Base-by-base conservation (phyloP, 139 green algal genomes). In the Closterium sp. region DNA sequence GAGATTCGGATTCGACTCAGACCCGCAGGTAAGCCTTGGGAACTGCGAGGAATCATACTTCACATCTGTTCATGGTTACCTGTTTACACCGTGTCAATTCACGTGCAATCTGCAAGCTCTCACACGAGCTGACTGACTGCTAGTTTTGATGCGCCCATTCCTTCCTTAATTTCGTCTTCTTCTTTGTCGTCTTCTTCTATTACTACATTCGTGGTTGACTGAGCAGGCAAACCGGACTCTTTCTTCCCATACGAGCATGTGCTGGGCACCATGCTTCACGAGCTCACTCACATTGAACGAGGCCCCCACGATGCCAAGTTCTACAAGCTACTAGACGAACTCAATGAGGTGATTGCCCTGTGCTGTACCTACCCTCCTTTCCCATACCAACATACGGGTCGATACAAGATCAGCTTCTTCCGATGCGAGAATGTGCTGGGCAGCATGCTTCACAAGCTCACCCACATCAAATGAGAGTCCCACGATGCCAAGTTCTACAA, bases 401-500 rank as follows among this genome's bases (percentile, higher is more conserved):
- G 3, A 38, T 3, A 7, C 32, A 38, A 38, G 3, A 38, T 2
- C 2, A 38, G 2, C 32, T 38, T 38, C 32, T 38, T 38, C 32
- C 32, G 2, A 38, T 38, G 96, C 42, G 96, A 98, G 27, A 88
- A 95, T 84, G 38, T 99, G 9, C 91, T 99, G 38, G 96, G 95
- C 21, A 98, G 97, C 9, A 98, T 99, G 97, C 95, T 99, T 70
- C 97, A 99, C 91, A 97, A 98, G 93, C 94, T 98, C 34, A 92
- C 91, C 11, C 97, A 98, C 94, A 98, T 97, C 89, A 89, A 96
- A 13, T 62, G 92, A 22, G 95, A 96, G 4, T 95, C 97, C 5
- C 95, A 97, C 89, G 94, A 97, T 95, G 93, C 50, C 62, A 45
- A 90, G 17, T 99, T 99, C 87, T 99, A 98, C 95, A 98, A 97